phyloP scores from a whole-genome alignment of 1,284 basidiomycete genomes.

The Sanghuangporus baumii region DNA sequence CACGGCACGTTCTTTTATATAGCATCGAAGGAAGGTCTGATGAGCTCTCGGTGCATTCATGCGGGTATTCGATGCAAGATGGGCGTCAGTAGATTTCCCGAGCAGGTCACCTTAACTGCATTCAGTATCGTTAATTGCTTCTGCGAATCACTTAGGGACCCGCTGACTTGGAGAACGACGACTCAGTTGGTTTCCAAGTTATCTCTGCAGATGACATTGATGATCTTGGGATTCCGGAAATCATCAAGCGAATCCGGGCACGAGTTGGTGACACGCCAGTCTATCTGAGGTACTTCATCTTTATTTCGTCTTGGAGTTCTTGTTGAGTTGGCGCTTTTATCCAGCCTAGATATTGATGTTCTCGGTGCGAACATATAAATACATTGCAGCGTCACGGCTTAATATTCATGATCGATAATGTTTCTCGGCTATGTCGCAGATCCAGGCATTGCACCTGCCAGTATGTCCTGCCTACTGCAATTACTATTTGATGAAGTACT shows the following conservation, averaged over 20 bases:
- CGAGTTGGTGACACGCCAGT: slow-evolving; percentile 67
- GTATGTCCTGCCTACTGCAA: slow-evolving; percentile 35
- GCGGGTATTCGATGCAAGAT: slow-evolving; percentile 76
- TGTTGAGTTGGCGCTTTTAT: slow-evolving; percentile 3
- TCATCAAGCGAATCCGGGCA: slow-evolving; percentile 55
- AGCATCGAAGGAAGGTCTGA: slow-evolving; percentile 67
- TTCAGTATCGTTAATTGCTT: neutral
- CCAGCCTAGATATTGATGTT: slow-evolving; percentile 74
- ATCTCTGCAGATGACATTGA: slow-evolving; percentile 73
- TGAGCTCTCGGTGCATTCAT: slow-evolving; percentile 68
- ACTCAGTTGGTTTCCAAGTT: slow-evolving; percentile 60
- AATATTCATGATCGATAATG: too few species aligned
- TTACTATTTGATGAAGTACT: neutral
- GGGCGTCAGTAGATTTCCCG: slow-evolving; percentile 33
- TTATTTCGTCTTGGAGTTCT: too few species aligned
- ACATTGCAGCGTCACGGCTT: too few species aligned
- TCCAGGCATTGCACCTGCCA: slow-evolving; percentile 74
- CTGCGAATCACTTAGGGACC: slow-evolving; percentile 37
- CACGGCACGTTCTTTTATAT: slow-evolving; percentile 77
- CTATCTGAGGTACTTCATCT: slow-evolving; percentile 54
- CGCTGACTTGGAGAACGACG: slow-evolving; percentile 58
- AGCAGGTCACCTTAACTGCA: neutral
- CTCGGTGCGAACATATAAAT: slow-evolving; percentile 39
- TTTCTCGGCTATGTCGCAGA: slow-evolving; percentile 34
- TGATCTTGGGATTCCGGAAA: slow-evolving; percentile 56